Evolutionary conservation across 148 eudicot species (phyloP), one percentile per base, ranked within the genome.

Genomic region (Cornus florida): DNA sequence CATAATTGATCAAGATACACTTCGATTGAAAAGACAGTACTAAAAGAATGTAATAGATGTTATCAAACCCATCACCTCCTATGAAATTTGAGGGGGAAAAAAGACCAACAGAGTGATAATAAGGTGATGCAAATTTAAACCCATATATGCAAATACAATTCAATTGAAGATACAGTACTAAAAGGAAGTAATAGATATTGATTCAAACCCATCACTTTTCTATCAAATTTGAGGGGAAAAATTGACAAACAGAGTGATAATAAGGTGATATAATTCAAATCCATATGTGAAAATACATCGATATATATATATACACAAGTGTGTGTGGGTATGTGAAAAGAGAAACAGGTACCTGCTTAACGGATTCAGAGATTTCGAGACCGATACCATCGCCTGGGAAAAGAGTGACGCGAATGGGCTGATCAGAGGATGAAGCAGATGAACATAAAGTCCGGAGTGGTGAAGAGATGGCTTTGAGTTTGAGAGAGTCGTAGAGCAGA

Each of bases 321-420:
- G 23, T 62, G 66, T 3, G 23, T 57, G 23, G 2, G 23, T 16
- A 50, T 39, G 62, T 57, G 66, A 17, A 62, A 13, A n/a, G 24
- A 20, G 66, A 20, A n/a, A 19, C 23, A 62, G 66, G 66, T 3
- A 62, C 66, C 66, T 62, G 66, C 66, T 62, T 62, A 13, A 62
- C 23, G 66, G 66, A 62, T 62, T 62, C 19, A 7, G 66, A 62
- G 23, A 62, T 62, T 62, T 62, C 66, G 8, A 24, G 66, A n/a
- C 66, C 66, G 66, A 62, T 62, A 7, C 66, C 66, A 20, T 62
- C 66, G 66, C 66, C 66, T 7, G 66, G 66, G 66, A 62, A 62
- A 62, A 62, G 66, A 17, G 66, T 62, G 66, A 62, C 66, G 3
- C 23, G 66, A 19, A 62, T 62, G 22, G 66, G 66, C 23, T 62